Conservation (phyloP, 1,284 basidiomycete species). For the Thecaphora thlaspeos region DNA sequence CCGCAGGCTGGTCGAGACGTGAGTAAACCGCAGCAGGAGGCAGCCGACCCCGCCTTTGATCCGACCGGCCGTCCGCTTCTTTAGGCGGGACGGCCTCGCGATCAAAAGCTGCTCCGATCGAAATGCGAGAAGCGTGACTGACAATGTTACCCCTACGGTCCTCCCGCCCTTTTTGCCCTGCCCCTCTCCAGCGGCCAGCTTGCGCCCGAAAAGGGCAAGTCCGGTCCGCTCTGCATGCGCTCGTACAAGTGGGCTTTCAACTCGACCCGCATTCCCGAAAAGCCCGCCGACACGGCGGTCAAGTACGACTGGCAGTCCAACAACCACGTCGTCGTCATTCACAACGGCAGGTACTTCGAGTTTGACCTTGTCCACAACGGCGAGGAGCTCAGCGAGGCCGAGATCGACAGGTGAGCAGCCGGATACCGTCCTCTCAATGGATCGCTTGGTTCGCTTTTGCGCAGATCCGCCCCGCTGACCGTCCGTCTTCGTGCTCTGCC, state of each 20-base stretch:
- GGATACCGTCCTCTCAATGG: too few relatives aligned
- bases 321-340: constrained; percentile 85
- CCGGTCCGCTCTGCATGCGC: constrained; percentile 81
- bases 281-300: constrained; percentile 76
- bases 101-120: too few relatives aligned
- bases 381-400: constrained; percentile 70
- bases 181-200: constrained; percentile 70
- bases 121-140: too few relatives aligned
- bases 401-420: constrained; percentile 68
- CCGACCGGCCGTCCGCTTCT: too few relatives aligned
- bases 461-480: too few relatives aligned
- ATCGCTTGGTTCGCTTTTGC: too few relatives aligned
- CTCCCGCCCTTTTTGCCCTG: neutral
- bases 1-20: constrained; percentile 47
- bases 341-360: constrained; percentile 89
- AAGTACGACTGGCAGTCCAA: constrained; percentile 76
- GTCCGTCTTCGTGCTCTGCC: too few relatives aligned
- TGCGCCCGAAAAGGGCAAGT: constrained; percentile 84
- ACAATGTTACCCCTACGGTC: constrained; percentile 1
- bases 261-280: constrained; percentile 77
- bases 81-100: too few relatives aligned
- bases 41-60: too few relatives aligned
- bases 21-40: too few relatives aligned
- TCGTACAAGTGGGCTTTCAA: constrained; percentile 99
- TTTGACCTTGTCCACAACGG: constrained; percentile 65